These are phyloP conservation scores for Paralagenidium karlingii DNA, from an alignment of 352 stramenopile species.

Conservation along the genomic window DNA sequence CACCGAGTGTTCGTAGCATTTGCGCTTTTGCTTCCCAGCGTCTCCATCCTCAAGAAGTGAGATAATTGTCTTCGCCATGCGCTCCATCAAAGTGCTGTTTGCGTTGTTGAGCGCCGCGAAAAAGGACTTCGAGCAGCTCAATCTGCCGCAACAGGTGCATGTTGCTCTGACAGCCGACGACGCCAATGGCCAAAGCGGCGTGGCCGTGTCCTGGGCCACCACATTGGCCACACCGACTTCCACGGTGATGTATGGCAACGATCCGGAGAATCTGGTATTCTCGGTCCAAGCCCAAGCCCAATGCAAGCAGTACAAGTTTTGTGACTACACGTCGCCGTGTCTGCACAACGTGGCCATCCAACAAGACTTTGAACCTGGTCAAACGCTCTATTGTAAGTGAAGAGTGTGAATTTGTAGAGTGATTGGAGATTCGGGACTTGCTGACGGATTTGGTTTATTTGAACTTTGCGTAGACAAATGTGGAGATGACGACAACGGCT, in stretches of 20 bases:
- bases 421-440: neutral
- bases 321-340: constrained; percentile 60
- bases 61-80: too few species aligned
- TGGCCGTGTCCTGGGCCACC: constrained; percentile 19
- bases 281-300: neutral
- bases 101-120: too few species aligned
- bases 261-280: constrained; percentile 3
- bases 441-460: constrained; percentile 1
- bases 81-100: too few species aligned
- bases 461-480: constrained; percentile 30
- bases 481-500: constrained; percentile 26
- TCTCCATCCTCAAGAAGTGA: too few species aligned
- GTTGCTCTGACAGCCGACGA: constrained; percentile 10
- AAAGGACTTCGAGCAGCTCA: constrained; percentile 1
- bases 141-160: constrained; percentile 12
- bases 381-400: constrained; percentile 61
- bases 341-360: constrained; percentile 62
- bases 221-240: constrained; percentile 4
- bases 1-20: too few species aligned
- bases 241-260: constrained; percentile 10
- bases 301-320: constrained; percentile 47
- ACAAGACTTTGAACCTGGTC: constrained; percentile 25
- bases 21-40: too few species aligned
- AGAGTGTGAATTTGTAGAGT: neutral
- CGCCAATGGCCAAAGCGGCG: constrained; percentile 5